Evolutionary conservation across 2,329 filamentous ascomycete genomes (phyloP), one percentile per base, ranked within the genome.

Genomic region (Mycogone perniciosa): DNA sequence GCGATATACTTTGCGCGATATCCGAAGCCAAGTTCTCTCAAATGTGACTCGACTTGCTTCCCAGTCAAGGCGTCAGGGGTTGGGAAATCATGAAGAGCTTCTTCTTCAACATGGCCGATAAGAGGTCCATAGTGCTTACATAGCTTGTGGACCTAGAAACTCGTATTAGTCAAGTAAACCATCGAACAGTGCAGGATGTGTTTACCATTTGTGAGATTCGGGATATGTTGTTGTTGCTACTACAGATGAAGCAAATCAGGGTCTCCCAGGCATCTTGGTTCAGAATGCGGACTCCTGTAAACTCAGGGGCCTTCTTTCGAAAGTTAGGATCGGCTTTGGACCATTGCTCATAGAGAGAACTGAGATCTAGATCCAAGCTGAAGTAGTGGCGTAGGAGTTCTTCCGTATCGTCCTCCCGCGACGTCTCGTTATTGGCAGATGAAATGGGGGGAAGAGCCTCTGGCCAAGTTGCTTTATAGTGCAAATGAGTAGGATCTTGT

Each of bases 181-280:
- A n/a, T 6, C 9, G 13, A 8, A 10, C 13, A 2, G 2, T 8
- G 10, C 9, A 1, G 10, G 4, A 7, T 9, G 8, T 20, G 11
- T 63, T 56, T 61, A 87, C 90, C 93, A 99, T 99, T 69, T 95
- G 88, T 5, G 88, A 92, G 65, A 99, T 99, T 37, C 93, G 82
- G 2, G 85, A 80, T 54, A 99, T 99, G 65, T 99, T 96, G 71
- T 99, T 99, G 71, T 99, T 99, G 70, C 90, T 96, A 69, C 91
- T 96, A 76, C 93, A 99, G 57, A 99, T 99, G 69, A 99, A 99
- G 51, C 87, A 85, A 27, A 99, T 76, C 26, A 99, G 75, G 1
- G 93, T 84, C 68, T 99, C 93, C 93, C 95, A 99, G 1, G 92
- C 85, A 73, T 96, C 91, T 71, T 99, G 93, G 60, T 86, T 88